Conservation (phyloP, 2,329 filamentous ascomycete genomes). For the Corniculantispora saksenae region DNA sequence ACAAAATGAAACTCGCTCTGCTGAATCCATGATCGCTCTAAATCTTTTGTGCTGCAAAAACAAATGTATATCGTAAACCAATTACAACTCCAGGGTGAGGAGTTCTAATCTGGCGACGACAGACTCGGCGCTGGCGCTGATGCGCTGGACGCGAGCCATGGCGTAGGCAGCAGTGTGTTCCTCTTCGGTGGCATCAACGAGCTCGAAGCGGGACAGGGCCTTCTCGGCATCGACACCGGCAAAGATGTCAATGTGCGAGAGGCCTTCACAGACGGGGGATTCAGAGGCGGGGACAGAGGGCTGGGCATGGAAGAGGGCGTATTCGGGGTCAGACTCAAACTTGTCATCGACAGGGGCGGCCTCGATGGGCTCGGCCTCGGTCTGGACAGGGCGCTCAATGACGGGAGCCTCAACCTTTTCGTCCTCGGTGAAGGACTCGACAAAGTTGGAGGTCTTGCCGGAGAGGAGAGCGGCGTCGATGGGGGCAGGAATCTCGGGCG, state of each 20-base stretch:
- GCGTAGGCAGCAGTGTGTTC: constrained; percentile 45
- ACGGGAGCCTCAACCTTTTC: constrained; percentile 60
- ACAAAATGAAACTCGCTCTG: constrained; percentile 17
- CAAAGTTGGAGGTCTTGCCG: constrained; percentile 65
- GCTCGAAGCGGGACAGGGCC: constrained; percentile 60
- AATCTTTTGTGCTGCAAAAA: constrained; percentile 17
- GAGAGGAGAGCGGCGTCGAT: constrained; percentile 66
- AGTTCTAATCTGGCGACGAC: constrained; percentile 40
- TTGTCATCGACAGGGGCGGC: constrained; percentile 47
- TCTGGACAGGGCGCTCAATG: constrained; percentile 50
- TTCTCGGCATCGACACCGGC: constrained; percentile 65
- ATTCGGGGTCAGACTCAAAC: constrained; percentile 64
- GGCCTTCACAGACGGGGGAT: constrained; percentile 42
- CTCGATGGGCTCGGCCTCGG: constrained; percentile 33
- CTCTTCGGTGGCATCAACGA: constrained; percentile 60
- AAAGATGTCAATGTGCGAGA: constrained; percentile 46
- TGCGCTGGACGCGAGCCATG: constrained; percentile 52
- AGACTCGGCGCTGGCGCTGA: constrained; percentile 42
- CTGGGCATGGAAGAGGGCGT: constrained; percentile 59
- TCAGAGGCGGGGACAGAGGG: constrained; percentile 28
- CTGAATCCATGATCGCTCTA: constrained; percentile 16
- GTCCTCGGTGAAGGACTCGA: constrained; percentile 46
- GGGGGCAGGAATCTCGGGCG: constrained; percentile 62
- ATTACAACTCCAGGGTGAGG: constrained; percentile 37
- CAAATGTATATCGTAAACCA: neutral